phyloP scores from a whole-genome alignment of 108 stramenopile genomes.

The Bacterosira constricta region DNA sequence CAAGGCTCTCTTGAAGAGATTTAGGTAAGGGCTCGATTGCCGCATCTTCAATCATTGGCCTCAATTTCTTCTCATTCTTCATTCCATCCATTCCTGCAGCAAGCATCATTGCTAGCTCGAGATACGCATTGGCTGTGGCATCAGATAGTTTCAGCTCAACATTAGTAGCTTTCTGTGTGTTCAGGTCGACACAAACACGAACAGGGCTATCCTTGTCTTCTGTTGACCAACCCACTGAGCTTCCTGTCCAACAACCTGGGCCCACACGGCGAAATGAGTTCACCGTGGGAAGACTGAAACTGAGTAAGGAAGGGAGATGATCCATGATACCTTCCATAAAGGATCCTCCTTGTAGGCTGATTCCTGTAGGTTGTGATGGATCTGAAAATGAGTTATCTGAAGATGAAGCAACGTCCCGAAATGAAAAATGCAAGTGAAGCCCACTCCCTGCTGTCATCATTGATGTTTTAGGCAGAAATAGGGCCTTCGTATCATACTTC shows the following conservation, averaged over 20 bases:
- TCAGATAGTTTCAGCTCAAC: constrained; percentile 79
- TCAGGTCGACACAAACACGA: constrained; percentile 64
- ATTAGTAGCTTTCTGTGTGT: constrained; percentile 54
- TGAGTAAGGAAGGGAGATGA: constrained; percentile 70
- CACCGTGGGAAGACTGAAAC: constrained; percentile 67
- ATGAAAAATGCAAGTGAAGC: constrained; percentile 77
- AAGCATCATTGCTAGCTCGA: constrained; percentile 67
- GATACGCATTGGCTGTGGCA: constrained; percentile 70
- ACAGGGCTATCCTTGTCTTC: constrained; percentile 82
- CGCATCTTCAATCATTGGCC: constrained; percentile 48
- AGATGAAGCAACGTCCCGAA: constrained; percentile 34
- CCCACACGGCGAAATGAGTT: constrained; percentile 82
- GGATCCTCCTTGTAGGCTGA: constrained; percentile 52
- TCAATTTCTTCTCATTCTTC: constrained; percentile 29
- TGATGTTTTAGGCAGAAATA: constrained; percentile 79
- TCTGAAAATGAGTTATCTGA: constrained; percentile 47
- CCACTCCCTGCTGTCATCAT: constrained; percentile 72
- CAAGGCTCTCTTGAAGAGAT: no score
- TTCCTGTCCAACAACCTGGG: constrained; percentile 85
- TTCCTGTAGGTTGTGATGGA: constrained; percentile 9
- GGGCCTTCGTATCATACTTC: constrained; percentile 52
- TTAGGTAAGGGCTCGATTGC: no score
- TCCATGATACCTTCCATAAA: constrained; percentile 80
- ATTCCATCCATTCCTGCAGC: constrained; percentile 74
- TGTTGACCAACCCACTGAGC: constrained; percentile 62